phyloP scores from a whole-genome alignment of 2,329 filamentous ascomycete genomes.

The Gyromitra esculenta region DNA sequence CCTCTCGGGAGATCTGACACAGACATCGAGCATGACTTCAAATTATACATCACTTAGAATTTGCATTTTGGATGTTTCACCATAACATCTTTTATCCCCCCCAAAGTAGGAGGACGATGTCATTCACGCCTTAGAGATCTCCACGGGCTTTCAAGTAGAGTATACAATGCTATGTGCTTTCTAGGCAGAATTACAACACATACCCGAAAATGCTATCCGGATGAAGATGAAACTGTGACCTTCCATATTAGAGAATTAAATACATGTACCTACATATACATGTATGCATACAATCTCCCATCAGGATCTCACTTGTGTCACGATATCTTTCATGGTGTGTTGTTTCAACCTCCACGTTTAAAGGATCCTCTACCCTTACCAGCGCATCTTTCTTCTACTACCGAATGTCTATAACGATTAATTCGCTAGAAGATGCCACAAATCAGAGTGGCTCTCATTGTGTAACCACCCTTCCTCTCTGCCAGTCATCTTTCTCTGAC shows the following conservation, averaged over 20 bases:
- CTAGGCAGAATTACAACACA: background rate
- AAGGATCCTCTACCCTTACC: background rate
- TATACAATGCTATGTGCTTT: background rate
- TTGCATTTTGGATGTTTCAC: background rate
- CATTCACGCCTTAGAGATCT: no score
- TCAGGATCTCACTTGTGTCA: background rate
- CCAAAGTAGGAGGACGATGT: no score
- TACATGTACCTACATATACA: background rate
- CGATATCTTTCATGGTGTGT: background rate
- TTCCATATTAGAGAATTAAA: background rate
- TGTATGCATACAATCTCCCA: background rate
- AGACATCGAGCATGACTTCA: background rate
- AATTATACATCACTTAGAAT: background rate
- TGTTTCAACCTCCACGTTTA: background rate
- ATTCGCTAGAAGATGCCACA: conserved; percentile 27
- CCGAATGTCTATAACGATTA: background rate
- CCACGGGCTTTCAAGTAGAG: background rate
- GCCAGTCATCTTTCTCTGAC: conserved; percentile 6
- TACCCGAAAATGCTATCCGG: background rate
- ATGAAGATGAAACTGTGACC: background rate
- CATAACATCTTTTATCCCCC: background rate
- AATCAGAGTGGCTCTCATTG: conserved; percentile 44
- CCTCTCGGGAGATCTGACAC: background rate
- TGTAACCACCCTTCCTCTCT: conserved; percentile 28
- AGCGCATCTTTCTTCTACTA: background rate